Evolutionary conservation across 2,329 filamentous ascomycete species (phyloP).

Genomic region (Pestalotiopsis sp.): DNA sequence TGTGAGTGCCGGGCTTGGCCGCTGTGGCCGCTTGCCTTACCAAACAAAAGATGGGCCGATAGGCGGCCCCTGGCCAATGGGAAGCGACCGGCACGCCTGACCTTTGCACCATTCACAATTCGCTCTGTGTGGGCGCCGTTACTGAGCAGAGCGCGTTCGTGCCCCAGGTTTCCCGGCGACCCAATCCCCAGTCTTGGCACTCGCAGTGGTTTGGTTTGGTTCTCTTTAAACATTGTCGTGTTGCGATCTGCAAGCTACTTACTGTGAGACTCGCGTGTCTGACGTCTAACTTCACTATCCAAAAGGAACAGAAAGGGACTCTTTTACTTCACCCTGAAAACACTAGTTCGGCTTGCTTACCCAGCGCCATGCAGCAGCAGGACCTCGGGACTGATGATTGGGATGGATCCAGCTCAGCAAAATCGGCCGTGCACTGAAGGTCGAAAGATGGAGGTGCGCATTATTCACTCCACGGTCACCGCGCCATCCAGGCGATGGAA

Average conservation of each 20-base stretch:
- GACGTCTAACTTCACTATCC: neutral
- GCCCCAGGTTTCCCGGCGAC: neutral
- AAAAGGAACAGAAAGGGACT: neutral
- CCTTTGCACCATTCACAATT: neutral
- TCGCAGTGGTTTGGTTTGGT: neutral
- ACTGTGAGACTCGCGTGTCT: no score
- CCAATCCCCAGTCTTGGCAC: constrained; percentile 1
- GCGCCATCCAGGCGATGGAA: neutral
- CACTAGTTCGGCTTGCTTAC: neutral
- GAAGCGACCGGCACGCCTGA: neutral
- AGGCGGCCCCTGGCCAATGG: neutral
- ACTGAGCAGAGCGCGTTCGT: neutral
- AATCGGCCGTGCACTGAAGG: neutral
- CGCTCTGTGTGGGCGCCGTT: neutral
- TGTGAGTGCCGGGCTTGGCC: neutral
- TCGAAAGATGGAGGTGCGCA: neutral
- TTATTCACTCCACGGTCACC: neutral
- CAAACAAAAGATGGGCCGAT: neutral
- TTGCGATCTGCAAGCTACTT: no score
- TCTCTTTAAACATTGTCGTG: neutral
- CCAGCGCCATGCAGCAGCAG: neutral
- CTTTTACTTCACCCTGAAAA: neutral
- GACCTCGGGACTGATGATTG: neutral
- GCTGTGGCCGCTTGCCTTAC: neutral
- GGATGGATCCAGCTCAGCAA: neutral